Conservation (phyloP, 257 asterid species). For the Haberlea rhodopensis region DNA sequence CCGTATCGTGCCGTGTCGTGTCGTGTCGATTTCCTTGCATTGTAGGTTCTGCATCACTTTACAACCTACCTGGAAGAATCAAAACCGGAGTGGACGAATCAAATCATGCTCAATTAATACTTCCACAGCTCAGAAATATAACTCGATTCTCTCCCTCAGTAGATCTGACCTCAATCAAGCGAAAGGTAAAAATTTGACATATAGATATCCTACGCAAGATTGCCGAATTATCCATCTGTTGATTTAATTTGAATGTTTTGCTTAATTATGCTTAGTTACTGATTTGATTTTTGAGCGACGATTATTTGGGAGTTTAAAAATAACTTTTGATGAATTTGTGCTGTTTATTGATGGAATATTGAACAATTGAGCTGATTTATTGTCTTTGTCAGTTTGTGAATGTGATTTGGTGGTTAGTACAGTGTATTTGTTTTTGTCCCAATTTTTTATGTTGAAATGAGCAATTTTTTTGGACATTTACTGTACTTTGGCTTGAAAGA, state of each 20-base stretch:
- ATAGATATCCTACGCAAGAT: background rate
- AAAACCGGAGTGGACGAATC: constrained; percentile 30
- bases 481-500: constrained; percentile 5
- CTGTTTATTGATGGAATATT: constrained; percentile 19
- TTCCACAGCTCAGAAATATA: constrained; percentile 18
- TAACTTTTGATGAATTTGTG: constrained; percentile 3
- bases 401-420: constrained; percentile 18
- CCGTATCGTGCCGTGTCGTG: too few species aligned
- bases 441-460: constrained; percentile 19
- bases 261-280: constrained; percentile 1
- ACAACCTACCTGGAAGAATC: constrained; percentile 25
- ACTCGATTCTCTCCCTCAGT: constrained; percentile 12
- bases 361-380: constrained; percentile 17
- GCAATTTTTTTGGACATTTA: constrained; percentile 6
- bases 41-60: too few species aligned
- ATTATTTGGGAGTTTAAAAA: constrained; percentile 1
- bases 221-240: background rate
- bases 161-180: constrained; percentile 35
- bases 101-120: constrained; percentile 25
- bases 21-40: too few species aligned
- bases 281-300: constrained; percentile 26
- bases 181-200: constrained; percentile 21
- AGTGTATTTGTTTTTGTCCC: background rate
- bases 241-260: background rate
- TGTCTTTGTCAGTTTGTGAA: constrained; percentile 4